Evolutionary conservation across 2,329 filamentous ascomycete genomes (phyloP), one percentile per base, ranked within the genome.

Genomic region (Colletotrichum eremochloae): DNA sequence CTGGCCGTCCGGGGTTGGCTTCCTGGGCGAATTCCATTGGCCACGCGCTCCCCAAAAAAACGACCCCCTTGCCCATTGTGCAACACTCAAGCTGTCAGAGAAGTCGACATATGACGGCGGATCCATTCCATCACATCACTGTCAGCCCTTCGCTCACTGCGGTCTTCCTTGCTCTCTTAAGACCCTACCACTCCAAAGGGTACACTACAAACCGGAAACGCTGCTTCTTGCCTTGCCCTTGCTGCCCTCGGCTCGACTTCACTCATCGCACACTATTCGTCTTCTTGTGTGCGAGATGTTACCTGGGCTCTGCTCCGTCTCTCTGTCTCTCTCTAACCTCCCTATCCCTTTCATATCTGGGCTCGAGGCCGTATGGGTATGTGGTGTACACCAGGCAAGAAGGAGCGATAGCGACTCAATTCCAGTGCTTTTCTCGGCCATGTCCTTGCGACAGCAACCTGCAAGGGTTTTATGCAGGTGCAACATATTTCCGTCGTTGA

Each of bases 11-110:
- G 58, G 56, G 70, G 40, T 18, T 38, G 24, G 24, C 15, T n/a
- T 29, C 9, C 31, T 38, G 24, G 38, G 57, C 66, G n/a, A 31
- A 33, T 60, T 50, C 42, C n/a, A 67, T 63, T 70, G 62, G 7
- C 60, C 31, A 33, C 36, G 44, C 24, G 33, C n/a, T 40, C 24
- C 46, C 48, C 24, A 1, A 24, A 40, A 29, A 29, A 52, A 57
- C 57, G 40, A 63, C 36, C 36, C 53, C 70, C 70, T 66, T 50
- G 58, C 7, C 55, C 15, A 42, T 61, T 53, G 38, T 71, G 67
- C 67, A 67, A 73, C 67, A 73, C 62, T 57, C 36, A 50, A 67
- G 36, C 63, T 71, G 67, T 71, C 56, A 73, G 53, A 73, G 71
- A 71, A 71, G 55, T 66, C 63, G 18, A 57, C 38, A 36, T 71